A percentile compares a stretch with the other conserved stretches of the same genome.
phyloP scores from a whole-genome alignment of 1,139 yeast species.

The Blastobotrys apis region DNA sequence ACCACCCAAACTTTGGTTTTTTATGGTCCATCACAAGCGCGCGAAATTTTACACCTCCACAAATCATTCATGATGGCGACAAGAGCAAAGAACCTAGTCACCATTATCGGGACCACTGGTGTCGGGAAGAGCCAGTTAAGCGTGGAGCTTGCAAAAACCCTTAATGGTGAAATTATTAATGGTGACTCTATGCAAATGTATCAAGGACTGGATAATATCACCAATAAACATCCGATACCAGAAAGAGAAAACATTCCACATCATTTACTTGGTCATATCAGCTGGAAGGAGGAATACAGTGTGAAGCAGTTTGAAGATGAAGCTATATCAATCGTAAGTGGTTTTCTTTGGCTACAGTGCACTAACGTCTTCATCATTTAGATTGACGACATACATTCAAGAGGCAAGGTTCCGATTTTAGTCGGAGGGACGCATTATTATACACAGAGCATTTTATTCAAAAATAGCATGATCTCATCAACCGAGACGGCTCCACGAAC shows the following conservation, averaged over 20 bases:
- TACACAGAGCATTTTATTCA: conserved; percentile 69
- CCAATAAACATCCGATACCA: conserved; percentile 82
- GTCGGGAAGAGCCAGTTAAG: conserved; percentile 94
- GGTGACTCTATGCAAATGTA: conserved; percentile 98
- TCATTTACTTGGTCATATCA: conserved; percentile 80
- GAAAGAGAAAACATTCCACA: conserved; percentile 76
- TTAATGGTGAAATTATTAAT: conserved; percentile 87
- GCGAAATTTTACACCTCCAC: no score
- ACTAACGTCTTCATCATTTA: neutral
- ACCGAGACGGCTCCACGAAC: conserved; percentile 18
- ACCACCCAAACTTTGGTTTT: neutral
- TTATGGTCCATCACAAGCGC: no score
- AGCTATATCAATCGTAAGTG: conserved; percentile 54
- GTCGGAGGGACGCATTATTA: conserved; percentile 98
- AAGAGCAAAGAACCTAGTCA: conserved; percentile 39
- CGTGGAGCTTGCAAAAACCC: conserved; percentile 69
- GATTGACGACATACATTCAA: conserved; percentile 58
- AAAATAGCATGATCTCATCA: conserved; percentile 50
- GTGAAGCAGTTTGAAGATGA: conserved; percentile 78
- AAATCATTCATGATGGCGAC: conserved; percentile 7
- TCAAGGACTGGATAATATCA: conserved; percentile 62
- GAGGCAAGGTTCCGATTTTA: conserved; percentile 77
- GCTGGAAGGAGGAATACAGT: conserved; percentile 76
- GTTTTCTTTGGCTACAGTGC: neutral
- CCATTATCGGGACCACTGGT: conserved; percentile 94